Evolutionary conservation across 805 yeast genomes (phyloP), one percentile per base, ranked within the genome.

Genomic region (Hyphopichia homilentoma): DNA sequence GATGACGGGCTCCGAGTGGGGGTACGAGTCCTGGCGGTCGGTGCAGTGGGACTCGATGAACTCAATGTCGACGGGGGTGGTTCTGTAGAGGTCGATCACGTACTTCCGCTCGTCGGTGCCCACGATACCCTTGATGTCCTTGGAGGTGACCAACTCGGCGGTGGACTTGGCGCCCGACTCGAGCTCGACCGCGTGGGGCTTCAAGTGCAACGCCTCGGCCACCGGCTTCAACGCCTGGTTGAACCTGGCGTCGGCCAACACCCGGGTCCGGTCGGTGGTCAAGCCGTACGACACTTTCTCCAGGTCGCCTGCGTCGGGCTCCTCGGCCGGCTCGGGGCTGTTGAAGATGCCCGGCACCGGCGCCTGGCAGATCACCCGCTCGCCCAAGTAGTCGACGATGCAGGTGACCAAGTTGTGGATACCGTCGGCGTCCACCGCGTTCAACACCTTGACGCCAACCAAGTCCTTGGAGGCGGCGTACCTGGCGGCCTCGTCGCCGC

Each of bases 301-400:
- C 13, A 50, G 57, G 25, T 49, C 58, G 17, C 54, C 64, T 22
- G 58, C 47, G 12, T 53, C 56, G 30, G 63, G 71, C 23, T 61
- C 72, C 24, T 59, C 64, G 28, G 52, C 54, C 18, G 50, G 45
- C 35, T 65, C 61, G 24, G 69, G 54, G 20, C 48, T 51, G 34
- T 75, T 66, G 57, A 84, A 81, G 35, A 84, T 77, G 38, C 97
- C 97, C 11, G 98, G 98, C 27, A 90, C 95, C 8, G 96, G 96
- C 9, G 96, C 85, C 65, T 90, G 97, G 56, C 95, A 86, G 23
- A 90, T 73, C 22, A 90, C 68, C 57, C 97, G 76, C 48, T 78
- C 81, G 40, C 97, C 98, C 51, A 84, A 79, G 61, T 77, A 90
- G 58, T 90, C 97, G 35, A 90, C 85, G 37, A 88, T 72, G n/a